Evolutionary conservation across 371 early-diverging fungal genomes (phyloP).

Genomic region (Actinomortierella ambigua): DNA sequence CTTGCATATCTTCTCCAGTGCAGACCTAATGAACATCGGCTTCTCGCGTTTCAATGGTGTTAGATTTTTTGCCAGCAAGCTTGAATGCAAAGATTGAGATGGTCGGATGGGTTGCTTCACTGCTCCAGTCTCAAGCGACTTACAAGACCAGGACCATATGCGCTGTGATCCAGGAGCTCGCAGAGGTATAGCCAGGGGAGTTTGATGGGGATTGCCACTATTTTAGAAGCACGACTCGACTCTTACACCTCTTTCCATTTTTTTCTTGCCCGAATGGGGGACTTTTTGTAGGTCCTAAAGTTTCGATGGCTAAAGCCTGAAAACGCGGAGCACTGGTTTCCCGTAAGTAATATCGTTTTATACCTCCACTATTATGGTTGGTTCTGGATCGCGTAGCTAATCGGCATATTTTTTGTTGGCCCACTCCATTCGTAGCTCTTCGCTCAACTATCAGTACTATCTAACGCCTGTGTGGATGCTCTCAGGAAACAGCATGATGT

Average conservation of each 20-base stretch:
- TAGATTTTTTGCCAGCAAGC: conserved; percentile 7
- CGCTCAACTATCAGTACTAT: conserved; percentile 16
- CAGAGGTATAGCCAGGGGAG: conserved; percentile 9
- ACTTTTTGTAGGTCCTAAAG: conserved; percentile 20
- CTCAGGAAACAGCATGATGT: conserved; percentile 7
- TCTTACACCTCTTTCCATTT: too few species aligned
- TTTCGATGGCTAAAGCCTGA: conserved; percentile 18
- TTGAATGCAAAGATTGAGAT: conserved; percentile 15
- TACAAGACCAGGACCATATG: conserved; percentile 1
- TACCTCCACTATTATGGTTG: neutral
- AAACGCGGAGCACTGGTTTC: conserved; percentile 37
- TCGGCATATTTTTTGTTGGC: neutral
- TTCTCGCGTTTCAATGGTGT: too few species aligned
- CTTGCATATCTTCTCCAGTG: neutral
- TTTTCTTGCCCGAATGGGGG: too few species aligned
- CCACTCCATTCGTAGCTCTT: conserved; percentile 10
- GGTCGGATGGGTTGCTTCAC: conserved; percentile 20
- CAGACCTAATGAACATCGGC: too few species aligned
- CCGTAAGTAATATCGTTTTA: conserved; percentile 11
- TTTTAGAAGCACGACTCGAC: too few species aligned
- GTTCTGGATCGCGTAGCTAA: neutral
- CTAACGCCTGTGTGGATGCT: conserved; percentile 19
- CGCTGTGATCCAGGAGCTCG: conserved; percentile 20
- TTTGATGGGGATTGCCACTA: neutral
- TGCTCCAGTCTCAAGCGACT: conserved; percentile 10